These are phyloP conservation scores for Alternaria sp. DNA, from an alignment of 2,329 filamentous ascomycete genomes.

Conservation along the genomic window DNA sequence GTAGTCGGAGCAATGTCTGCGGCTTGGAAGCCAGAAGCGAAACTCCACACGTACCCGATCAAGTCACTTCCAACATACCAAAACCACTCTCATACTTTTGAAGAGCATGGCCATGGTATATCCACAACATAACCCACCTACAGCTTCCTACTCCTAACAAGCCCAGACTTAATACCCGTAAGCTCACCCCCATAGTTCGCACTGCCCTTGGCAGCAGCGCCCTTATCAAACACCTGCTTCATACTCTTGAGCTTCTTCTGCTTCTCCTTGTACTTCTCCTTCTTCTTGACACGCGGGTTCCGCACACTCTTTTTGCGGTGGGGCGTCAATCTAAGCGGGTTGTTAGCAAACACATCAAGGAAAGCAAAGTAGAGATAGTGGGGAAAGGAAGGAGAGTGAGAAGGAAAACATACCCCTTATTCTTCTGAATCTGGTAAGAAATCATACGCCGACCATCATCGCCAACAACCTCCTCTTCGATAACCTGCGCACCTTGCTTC, in stretches of 20 bases:
- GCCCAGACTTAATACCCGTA: conserved; percentile 91
- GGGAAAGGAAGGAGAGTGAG: too few relatives aligned
- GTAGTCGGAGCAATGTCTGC: too few relatives aligned
- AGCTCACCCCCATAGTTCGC: conserved; percentile 79
- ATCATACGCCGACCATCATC: conserved; percentile 91
- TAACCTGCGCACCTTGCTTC: conserved; percentile 65
- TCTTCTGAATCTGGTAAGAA: conserved; percentile 93
- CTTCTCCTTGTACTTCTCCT: conserved; percentile 94
- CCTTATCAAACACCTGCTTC: conserved; percentile 76
- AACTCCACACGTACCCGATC: too few relatives aligned
- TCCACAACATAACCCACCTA: conserved; percentile 48
- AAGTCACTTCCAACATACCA: too few relatives aligned
- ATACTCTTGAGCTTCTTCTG: conserved; percentile 94
- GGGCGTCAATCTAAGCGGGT: conserved; percentile 64
- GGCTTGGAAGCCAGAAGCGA: too few relatives aligned
- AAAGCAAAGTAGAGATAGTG: too few relatives aligned
- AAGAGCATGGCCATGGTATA: background rate
- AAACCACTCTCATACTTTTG: too few relatives aligned
- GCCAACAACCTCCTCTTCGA: conserved; percentile 72
- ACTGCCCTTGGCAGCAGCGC: conserved; percentile 72
- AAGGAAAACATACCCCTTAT: conserved; percentile 69
- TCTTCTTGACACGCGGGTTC: conserved; percentile 97
- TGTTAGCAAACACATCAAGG: too few relatives aligned
- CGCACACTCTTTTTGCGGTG: conserved; percentile 91
- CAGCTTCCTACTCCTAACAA: conserved; percentile 94